Evolutionary conservation across 768 basidiomycete genomes (phyloP).

Genomic region (Mrakia gelida): DNA sequence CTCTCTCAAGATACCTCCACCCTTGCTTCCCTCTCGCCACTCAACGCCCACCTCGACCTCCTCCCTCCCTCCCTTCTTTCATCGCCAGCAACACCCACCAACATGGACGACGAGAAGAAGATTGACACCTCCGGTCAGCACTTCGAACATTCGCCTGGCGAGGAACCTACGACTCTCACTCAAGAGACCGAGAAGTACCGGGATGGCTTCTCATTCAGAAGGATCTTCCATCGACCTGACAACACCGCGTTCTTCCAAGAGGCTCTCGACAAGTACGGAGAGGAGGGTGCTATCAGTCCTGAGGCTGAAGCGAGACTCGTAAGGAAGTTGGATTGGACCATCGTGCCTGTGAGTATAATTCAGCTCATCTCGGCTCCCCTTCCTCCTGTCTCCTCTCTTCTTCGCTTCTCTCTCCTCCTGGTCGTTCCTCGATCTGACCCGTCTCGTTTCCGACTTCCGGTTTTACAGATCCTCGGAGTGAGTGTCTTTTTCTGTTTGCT

Average conservation of each 20-base stretch:
- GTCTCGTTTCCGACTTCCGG: too few species aligned
- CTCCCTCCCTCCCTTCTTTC: background rate
- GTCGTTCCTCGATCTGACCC: too few species aligned
- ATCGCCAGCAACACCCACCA: background rate
- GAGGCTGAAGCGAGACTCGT: slow-evolving; percentile 13
- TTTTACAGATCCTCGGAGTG: background rate
- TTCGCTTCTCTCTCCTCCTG: too few species aligned
- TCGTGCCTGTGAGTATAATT: background rate
- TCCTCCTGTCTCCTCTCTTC: too few species aligned
- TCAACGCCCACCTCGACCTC: too few species aligned
- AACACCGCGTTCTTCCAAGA: slow-evolving; percentile 17
- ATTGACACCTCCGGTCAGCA: slow-evolving; percentile 3
- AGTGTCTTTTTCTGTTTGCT: background rate
- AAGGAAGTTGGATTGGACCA: slow-evolving; percentile 29
- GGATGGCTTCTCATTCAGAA: slow-evolving; percentile 17
- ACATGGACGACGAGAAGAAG: slow-evolving; percentile 17
- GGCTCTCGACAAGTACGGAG: slow-evolving; percentile 30
- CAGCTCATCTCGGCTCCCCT: too few species aligned
- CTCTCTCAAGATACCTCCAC: too few species aligned
- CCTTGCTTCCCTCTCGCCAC: too few species aligned
- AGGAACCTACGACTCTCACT: background rate
- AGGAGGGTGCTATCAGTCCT: slow-evolving; percentile 16
- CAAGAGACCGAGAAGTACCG: background rate
- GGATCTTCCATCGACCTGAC: background rate
- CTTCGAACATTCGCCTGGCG: background rate